phyloP scores from a whole-genome alignment of 495 filamentous ascomycete genomes.

The Coniosporium apollinis region DNA sequence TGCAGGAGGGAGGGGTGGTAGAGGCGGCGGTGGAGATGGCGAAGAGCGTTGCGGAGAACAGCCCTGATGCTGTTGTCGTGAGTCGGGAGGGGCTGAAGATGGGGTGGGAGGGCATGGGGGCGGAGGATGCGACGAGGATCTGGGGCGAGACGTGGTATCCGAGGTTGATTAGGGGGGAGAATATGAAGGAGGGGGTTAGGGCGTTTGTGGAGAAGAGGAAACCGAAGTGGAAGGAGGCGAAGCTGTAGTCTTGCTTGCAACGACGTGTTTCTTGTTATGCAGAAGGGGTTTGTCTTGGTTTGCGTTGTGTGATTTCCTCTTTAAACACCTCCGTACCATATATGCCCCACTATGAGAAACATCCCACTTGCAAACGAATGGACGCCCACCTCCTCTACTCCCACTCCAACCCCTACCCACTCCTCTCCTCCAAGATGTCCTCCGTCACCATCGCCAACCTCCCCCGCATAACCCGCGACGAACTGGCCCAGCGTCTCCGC shows the following conservation, averaged over 20 bases:
- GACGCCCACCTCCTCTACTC: constrained; percentile 9
- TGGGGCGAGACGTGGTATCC: constrained; percentile 41
- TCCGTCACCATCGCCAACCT: constrained; percentile 40
- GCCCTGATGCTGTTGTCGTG: constrained; percentile 56
- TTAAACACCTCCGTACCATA: constrained; percentile 6
- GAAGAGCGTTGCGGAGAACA: constrained; percentile 37
- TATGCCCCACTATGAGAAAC: too few relatives aligned
- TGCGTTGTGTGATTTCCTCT: too few relatives aligned
- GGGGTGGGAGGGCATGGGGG: constrained; percentile 49
- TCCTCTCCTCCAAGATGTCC: constrained; percentile 38
- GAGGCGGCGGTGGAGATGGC: constrained; percentile 25
- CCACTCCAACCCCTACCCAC: constrained; percentile 4
- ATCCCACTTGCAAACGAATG: constrained; percentile 7
- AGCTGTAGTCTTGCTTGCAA: too few relatives aligned
- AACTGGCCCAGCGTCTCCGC: constrained; percentile 41
- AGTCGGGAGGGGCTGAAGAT: constrained; percentile 46
- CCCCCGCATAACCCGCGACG: constrained; percentile 43
- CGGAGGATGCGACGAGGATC: constrained; percentile 42
- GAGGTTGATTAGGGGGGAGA: constrained; percentile 46
- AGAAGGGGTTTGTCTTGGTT: too few relatives aligned
- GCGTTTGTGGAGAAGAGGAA: constrained; percentile 69
- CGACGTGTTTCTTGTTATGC: too few relatives aligned
- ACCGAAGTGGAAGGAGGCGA: constrained; percentile 55
- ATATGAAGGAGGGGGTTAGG: constrained; percentile 59
- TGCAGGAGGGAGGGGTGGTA: constrained; percentile 26